phyloP scores from a whole-genome alignment of 2,329 filamentous ascomycete genomes.

The Aspergillus persii region DNA sequence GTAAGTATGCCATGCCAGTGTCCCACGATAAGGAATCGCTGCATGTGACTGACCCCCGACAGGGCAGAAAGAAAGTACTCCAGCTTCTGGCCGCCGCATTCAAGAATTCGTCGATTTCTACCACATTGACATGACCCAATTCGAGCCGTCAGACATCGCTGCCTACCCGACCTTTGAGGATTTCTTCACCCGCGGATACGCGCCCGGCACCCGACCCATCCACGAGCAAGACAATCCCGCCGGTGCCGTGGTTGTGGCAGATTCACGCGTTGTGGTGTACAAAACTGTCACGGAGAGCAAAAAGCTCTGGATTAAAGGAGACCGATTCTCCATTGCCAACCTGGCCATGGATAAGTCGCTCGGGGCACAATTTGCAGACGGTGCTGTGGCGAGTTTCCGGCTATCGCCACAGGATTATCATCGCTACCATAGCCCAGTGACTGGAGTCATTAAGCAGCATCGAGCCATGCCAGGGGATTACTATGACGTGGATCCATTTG shows the following conservation, averaged over 20 bases:
- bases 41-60: neutral
- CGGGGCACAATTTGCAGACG: constrained; percentile 33
- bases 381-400: constrained; percentile 42
- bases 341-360: constrained; percentile 37
- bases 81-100: constrained; percentile 35
- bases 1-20: constrained; percentile 19
- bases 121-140: constrained; percentile 27
- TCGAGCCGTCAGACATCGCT: constrained; percentile 36
- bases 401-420: constrained; percentile 49
- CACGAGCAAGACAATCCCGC: constrained; percentile 26
- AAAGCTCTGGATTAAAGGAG: constrained; percentile 45
- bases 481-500: constrained; percentile 44
- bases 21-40: too few relatives aligned
- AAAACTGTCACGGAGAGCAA: constrained; percentile 32
- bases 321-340: constrained; percentile 43
- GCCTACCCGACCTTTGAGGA: constrained; percentile 38
- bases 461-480: constrained; percentile 44
- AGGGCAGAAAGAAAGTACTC: constrained; percentile 23
- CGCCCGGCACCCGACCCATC: constrained; percentile 33
- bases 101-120: constrained; percentile 26
- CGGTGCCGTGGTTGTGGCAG: constrained; percentile 33
- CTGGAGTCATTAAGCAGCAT: constrained; percentile 38
- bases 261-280: constrained; percentile 40
- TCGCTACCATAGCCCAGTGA: constrained; percentile 46
- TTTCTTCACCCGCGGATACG: constrained; percentile 40